Evolutionary conservation across 192 early-diverging fungal species (phyloP), one percentile per base, ranked within the genome.

Genomic region (Geosiphon pyriformis): DNA sequence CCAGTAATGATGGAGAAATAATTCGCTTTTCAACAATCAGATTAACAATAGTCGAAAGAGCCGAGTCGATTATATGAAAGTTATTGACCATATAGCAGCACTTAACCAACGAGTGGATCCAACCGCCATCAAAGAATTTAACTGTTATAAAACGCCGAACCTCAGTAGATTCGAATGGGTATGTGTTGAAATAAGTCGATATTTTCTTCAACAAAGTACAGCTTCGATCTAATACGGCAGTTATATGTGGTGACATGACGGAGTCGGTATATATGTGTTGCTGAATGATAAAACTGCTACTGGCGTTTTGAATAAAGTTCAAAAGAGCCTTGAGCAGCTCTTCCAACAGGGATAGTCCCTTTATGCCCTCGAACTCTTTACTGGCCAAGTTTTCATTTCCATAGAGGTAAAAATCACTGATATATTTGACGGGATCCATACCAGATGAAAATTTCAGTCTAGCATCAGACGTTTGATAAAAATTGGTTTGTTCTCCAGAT

Each of bases 41-140:
- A 30, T 71, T 34, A 2, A 79, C 56, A 51, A 83, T 54, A 0
- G 80, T 80, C 20, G 80, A 75, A 1, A 81, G 51, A 32, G 76
- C 58, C 20, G 82, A 74, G 57, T 83, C 80, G 1, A 82, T 73
- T 3, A 78, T 75, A 32, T 73, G 72, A 73, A 83, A 83, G 7
- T 75, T 75, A 1, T 65, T 34, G 0, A 62, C 54, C 55, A 72
- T 69, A 22, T 73, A 65, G 34, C 76, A 69, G 31, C 73, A 74
- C 53, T 72, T 72, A 2, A 78, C 20, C 26, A 75, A 63, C 3
- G 52, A 49, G 15, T 61, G 1, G 4, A 64, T 37, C 54, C 65
- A 67, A 47, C 29, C 65, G 1, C 31, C 49, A 33, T 6, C 31
- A 34, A 52, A 64, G 18, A 64, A 51, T 20, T 64, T 64, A 0